These are phyloP conservation scores for Alloteropsis semialata DNA, from an alignment of 176 grass and related monocot species.

Conservation along the genomic window DNA sequence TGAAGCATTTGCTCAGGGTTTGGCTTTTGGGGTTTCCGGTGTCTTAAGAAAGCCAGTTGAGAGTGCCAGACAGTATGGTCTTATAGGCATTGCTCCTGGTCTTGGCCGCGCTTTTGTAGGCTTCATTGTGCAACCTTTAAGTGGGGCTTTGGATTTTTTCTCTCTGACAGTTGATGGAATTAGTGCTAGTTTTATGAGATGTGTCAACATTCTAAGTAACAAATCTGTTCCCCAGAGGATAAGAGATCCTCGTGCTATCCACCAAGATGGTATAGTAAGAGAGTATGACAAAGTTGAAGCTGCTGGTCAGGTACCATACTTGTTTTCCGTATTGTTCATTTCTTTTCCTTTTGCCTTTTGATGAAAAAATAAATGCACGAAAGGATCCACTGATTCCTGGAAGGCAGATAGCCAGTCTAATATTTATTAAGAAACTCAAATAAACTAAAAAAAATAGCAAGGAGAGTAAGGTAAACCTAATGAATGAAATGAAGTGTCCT, in stretches of 20 bases:
- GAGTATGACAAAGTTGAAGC: conserved; percentile 76
- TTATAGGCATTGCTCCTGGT: conserved; percentile 88
- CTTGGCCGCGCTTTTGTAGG: conserved; percentile 87
- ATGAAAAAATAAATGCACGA: not conserved
- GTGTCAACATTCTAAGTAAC: conserved; percentile 86
- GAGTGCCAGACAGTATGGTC: conserved; percentile 81
- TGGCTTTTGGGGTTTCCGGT: conserved; percentile 96
- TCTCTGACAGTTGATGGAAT: conserved; percentile 92
- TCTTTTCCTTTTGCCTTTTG: not conserved
- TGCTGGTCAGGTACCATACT: conserved; percentile 65
- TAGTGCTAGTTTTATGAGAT: conserved; percentile 82
- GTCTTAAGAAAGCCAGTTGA: conserved; percentile 95
- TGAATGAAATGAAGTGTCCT: not conserved
- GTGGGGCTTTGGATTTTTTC: conserved; percentile 86
- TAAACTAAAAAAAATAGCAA: not conserved
- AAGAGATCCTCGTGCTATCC: conserved; percentile 82
- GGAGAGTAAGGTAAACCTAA: not conserved
- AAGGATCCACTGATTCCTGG: not conserved
- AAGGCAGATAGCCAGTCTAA: not conserved
- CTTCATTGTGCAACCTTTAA: conserved; percentile 94
- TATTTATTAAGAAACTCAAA: not conserved
- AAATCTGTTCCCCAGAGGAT: conserved; percentile 66
- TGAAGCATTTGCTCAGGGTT: conserved; percentile 93
- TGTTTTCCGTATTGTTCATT: conserved; percentile 15
- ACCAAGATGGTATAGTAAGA: conserved; percentile 71